Evolutionary conservation across 73 alveolate species (phyloP).

Genomic region (Paramecium primaurelia): DNA sequence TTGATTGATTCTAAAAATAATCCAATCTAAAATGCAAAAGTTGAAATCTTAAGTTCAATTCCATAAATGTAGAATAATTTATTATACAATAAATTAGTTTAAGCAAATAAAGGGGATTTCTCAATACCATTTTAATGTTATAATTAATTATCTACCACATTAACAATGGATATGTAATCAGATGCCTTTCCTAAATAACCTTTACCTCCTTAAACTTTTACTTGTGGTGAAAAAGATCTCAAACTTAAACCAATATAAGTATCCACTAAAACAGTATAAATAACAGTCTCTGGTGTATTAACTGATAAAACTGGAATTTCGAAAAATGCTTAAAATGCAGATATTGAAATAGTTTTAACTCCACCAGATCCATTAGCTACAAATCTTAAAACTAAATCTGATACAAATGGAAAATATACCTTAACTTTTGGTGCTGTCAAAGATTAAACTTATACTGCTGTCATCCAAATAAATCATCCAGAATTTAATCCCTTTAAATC

Average conservation of each 20-base stretch:
- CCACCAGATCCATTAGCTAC: constrained; percentile 35
- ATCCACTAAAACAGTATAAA: not conserved
- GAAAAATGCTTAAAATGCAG: not conserved
- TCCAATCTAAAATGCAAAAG: not conserved
- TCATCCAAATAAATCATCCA: not conserved
- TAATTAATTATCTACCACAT: not conserved
- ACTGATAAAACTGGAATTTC: not conserved
- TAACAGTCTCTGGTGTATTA: not conserved
- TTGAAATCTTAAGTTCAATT: not conserved
- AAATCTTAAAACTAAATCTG: constrained; percentile 3
- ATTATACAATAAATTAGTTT: not conserved
- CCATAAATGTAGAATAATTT: not conserved
- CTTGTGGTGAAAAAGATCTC: not conserved
- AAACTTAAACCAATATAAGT: not conserved
- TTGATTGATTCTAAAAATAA: not conserved
- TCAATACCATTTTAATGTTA: constrained; percentile 12
- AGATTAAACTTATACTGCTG: not conserved
- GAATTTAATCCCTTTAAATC: not conserved
- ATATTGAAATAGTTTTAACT: not conserved
- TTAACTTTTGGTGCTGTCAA: not conserved
- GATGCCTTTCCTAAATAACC: not conserved
- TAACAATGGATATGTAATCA: not conserved
- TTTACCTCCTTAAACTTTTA: not conserved
- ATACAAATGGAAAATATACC: not conserved
- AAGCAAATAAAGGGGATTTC: not conserved